Evolutionary conservation across 176 grass and related monocot genomes (phyloP).

Genomic region (Oryza glumipatula): DNA sequence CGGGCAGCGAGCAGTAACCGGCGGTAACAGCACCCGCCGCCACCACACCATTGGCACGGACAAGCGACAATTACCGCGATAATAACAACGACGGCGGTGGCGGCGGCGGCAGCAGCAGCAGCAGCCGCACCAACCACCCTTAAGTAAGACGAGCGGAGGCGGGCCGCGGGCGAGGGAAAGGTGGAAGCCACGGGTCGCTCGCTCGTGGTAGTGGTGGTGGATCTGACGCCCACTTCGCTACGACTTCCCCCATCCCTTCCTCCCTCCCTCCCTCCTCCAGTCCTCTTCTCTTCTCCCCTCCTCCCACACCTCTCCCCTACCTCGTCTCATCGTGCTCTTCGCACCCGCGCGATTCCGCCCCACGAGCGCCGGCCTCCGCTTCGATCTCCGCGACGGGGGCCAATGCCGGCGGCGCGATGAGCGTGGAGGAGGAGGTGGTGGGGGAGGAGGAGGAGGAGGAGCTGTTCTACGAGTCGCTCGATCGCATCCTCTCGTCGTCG

Average conservation of each 20-base stretch:
- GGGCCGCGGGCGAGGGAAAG: not conserved
- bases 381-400: conserved; percentile 9
- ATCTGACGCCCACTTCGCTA: conserved; percentile 61
- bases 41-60: conserved; percentile 33
- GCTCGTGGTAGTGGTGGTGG: conserved; percentile 31
- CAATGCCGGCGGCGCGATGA: conserved; percentile 72
- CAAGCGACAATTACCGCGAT: conserved; percentile 25
- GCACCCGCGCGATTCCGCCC: not conserved
- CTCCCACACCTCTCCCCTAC: too few relatives aligned
- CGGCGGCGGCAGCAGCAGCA: conserved; percentile 13
- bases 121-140: conserved; percentile 39
- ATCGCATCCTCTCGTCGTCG: conserved; percentile 94
- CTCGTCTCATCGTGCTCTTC: not conserved
- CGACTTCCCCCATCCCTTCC: conserved; percentile 30
- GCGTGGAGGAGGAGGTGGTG: conserved; percentile 65
- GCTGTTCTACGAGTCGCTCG: conserved; percentile 82
- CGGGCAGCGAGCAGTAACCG: conserved; percentile 37
- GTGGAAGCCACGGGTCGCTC: conserved; percentile 32
- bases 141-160: conserved; percentile 44
- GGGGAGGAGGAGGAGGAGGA: conserved; percentile 58
- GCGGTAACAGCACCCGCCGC: conserved; percentile 22
- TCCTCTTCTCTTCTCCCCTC: not conserved
- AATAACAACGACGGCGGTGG: conserved; percentile 10
- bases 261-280: not conserved
- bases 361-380: not conserved